phyloP scores from a whole-genome alignment of 768 basidiomycete species.

The Phylloporus arenicola region DNA sequence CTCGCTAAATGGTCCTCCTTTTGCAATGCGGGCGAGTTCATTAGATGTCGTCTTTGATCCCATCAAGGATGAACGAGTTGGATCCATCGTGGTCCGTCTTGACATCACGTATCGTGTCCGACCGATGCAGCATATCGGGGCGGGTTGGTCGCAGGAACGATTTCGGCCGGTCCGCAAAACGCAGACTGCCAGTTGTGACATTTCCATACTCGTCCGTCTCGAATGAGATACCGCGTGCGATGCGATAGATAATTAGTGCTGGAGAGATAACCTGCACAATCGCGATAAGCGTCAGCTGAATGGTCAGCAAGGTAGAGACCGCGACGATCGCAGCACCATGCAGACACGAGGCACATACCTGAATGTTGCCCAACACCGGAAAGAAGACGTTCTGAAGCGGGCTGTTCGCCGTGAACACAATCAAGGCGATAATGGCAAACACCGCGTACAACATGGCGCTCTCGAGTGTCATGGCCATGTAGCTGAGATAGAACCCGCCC shows the following conservation, averaged over 20 bases:
- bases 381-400: constrained; percentile 23
- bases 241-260: constrained; percentile 18
- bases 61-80: constrained; percentile 10
- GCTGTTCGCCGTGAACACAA: constrained; percentile 15
- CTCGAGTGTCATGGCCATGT: constrained; percentile 25
- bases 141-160: background rate
- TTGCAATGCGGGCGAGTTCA: too few species aligned
- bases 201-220: constrained; percentile 11
- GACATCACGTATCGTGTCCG: constrained; percentile 6
- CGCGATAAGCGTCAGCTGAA: background rate
- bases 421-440: constrained; percentile 8
- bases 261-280: constrained; percentile 7
- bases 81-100: constrained; percentile 6
- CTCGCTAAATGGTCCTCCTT: background rate
- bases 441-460: constrained; percentile 17
- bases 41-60: constrained; percentile 3
- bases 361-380: constrained; percentile 17
- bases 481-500: constrained; percentile 17
- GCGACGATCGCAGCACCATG: too few species aligned
- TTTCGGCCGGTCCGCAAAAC: constrained; percentile 5
- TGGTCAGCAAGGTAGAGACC: too few species aligned
- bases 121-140: constrained; percentile 1
- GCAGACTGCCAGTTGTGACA: background rate
- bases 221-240: constrained; percentile 17
- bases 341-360: constrained; percentile 4